These are phyloP conservation scores for Saccharomycopsis synnaedendra DNA, from an alignment of 805 yeast genomes.

Conservation along the genomic window DNA sequence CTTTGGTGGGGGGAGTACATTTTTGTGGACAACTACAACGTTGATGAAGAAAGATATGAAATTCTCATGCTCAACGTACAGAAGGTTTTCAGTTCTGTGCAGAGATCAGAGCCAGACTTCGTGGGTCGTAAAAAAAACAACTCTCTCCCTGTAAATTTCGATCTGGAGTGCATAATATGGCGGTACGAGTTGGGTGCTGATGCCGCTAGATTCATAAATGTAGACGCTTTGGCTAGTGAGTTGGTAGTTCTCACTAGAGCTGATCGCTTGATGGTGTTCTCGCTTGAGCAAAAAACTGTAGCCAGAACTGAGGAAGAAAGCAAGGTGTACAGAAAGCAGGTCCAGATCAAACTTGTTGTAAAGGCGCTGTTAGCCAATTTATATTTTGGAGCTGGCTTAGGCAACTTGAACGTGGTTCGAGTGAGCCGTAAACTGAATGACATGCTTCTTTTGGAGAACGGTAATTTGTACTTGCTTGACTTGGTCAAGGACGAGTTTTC, in stretches of 20 bases:
- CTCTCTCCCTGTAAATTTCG: constrained; percentile 10
- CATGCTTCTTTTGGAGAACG: constrained; percentile 19
- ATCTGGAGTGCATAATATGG: constrained; percentile 20
- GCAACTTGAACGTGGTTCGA: constrained; percentile 15
- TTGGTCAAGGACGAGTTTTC: constrained; percentile 1
- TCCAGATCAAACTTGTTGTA: constrained; percentile 10
- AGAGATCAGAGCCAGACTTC: background rate
- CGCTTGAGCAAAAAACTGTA: constrained; percentile 14
- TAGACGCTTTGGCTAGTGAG: constrained; percentile 16
- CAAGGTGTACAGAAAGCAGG: constrained; percentile 10
- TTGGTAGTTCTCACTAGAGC: constrained; percentile 18
- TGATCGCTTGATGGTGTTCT: constrained; percentile 19
- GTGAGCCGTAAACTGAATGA: constrained; percentile 16
- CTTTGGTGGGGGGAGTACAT: constrained; percentile 16
- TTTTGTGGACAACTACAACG: constrained; percentile 13
- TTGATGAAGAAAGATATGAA: constrained; percentile 10
- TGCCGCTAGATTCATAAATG: constrained; percentile 16
- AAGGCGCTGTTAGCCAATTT: constrained; percentile 16
- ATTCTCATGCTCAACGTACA: constrained; percentile 13
- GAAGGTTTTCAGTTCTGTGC: constrained; percentile 1
- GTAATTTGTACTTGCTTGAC: constrained; percentile 19
- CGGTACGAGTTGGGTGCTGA: constrained; percentile 21
- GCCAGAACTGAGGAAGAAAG: constrained; percentile 6
- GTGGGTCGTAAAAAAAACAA: background rate
- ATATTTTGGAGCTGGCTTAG: constrained; percentile 5